Conservation (phyloP, 2,329 filamentous ascomycete genomes). For the Stachybotrys chlorohalonatus region DNA sequence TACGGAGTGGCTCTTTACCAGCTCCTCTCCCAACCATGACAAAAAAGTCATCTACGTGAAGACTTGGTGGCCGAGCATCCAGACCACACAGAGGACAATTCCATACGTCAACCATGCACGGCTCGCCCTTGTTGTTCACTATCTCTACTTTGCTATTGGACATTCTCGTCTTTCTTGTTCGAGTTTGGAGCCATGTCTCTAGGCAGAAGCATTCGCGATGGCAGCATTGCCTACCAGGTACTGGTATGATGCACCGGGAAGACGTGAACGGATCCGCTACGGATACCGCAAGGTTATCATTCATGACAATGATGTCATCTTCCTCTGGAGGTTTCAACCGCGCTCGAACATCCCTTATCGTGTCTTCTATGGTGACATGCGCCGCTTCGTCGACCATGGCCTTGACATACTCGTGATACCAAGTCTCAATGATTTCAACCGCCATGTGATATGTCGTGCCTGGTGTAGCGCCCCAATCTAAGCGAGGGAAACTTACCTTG, state of each 20-base stretch:
- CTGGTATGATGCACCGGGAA: conserved; percentile 59
- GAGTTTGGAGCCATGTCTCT: conserved; percentile 65
- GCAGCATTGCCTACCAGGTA: conserved; percentile 57
- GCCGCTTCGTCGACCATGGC: conserved; percentile 25
- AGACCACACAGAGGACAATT: conserved; percentile 73
- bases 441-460: conserved; percentile 45
- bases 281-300: conserved; percentile 46
- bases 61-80: conserved; percentile 65
- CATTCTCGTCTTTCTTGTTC: conserved; percentile 33
- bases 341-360: conserved; percentile 46
- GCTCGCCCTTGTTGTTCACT: conserved; percentile 25
- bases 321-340: conserved; percentile 25
- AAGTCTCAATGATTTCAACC: conserved; percentile 59
- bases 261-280: conserved; percentile 60
- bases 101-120: conserved; percentile 62
- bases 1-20: conserved; percentile 23
- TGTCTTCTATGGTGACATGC: conserved; percentile 34
- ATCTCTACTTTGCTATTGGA: conserved; percentile 4
- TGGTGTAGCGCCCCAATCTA: conserved; percentile 14
- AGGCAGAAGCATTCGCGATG: conserved; percentile 91
- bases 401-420: conserved; percentile 34
- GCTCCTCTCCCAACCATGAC: conserved; percentile 47
- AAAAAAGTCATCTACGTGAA: conserved; percentile 70
- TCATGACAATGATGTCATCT: conserved; percentile 55
- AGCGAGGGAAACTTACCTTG: conserved; percentile 33